Conservation (phyloP, 106 monocot genomes). For the Acorus calamus region DNA sequence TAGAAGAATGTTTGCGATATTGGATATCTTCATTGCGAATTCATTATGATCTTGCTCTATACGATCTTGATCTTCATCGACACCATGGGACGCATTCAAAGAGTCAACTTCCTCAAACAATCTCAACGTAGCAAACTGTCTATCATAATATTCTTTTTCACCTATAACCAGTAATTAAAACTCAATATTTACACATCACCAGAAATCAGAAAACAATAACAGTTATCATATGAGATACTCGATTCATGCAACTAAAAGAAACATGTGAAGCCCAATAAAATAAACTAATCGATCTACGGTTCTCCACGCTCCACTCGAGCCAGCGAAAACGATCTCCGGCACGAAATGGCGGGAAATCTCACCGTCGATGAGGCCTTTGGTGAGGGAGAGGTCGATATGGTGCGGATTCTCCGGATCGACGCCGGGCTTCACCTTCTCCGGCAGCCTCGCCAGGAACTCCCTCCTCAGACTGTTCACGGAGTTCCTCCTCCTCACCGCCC, state of each 20-base stretch:
- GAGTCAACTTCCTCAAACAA: constrained; percentile 81
- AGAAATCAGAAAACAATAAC: too few relatives aligned
- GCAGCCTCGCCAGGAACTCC: constrained; percentile 51
- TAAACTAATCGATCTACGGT: too few relatives aligned
- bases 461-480: constrained; percentile 36
- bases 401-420: constrained; percentile 56
- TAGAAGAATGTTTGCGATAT: constrained; percentile 69
- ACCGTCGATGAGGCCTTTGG: constrained; percentile 35
- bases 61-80: constrained; percentile 27
- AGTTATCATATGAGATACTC: too few relatives aligned
- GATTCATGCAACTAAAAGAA: too few relatives aligned
- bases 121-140: constrained; percentile 69
- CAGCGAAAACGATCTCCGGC: too few relatives aligned
- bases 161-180: constrained; percentile 18
- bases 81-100: constrained; percentile 4
- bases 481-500: constrained; percentile 16
- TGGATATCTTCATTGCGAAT: constrained; percentile 80
- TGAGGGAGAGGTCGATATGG: constrained; percentile 41
- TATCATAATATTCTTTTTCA: constrained; percentile 86
- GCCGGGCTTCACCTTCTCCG: constrained; percentile 40
- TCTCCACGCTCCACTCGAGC: too few relatives aligned
- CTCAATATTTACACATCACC: too few relatives aligned
- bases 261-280: too few relatives aligned
- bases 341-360: too few relatives aligned
- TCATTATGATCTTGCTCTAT: constrained; percentile 46